Evolutionary conservation across 2,329 filamentous ascomycete genomes (phyloP).

Genomic region (Bipolaris oryzae): DNA sequence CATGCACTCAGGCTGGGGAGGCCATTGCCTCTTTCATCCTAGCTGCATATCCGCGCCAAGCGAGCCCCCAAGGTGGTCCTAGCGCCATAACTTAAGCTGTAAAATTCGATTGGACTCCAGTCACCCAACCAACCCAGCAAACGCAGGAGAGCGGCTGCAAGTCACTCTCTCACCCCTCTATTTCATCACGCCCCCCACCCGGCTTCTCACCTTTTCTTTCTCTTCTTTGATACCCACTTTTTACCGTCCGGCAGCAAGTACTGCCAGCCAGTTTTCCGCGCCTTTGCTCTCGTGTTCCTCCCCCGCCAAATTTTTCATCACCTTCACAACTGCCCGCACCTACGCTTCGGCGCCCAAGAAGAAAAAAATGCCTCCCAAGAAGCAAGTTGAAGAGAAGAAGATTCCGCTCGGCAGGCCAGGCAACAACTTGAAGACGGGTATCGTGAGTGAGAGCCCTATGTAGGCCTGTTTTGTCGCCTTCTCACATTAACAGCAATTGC

Average conservation of each 20-base stretch:
- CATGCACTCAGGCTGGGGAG: constrained; percentile 12
- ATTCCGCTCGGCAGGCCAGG: constrained; percentile 92
- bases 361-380: constrained; percentile 95
- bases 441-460: constrained; percentile 72
- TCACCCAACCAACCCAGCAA: constrained; percentile 19
- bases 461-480: constrained; percentile 38
- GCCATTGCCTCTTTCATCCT: constrained; percentile 20
- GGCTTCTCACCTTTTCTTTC: constrained; percentile 55
- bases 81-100: constrained; percentile 18
- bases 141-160: constrained; percentile 20
- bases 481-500: constrained; percentile 52
- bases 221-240: constrained; percentile 59
- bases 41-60: constrained; percentile 11
- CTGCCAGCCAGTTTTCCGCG: constrained; percentile 51
- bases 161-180: constrained; percentile 17
- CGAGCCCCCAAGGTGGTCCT: constrained; percentile 3
- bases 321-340: constrained; percentile 54
- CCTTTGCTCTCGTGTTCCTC: constrained; percentile 42
- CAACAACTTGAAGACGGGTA: constrained; percentile 98
- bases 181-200: constrained; percentile 45
- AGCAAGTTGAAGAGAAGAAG: constrained; percentile 90
- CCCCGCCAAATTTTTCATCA: constrained; percentile 43
- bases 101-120: constrained; percentile 24
- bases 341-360: constrained; percentile 63
- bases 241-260: constrained; percentile 57